Percentiles rank a stretch among this genome's conserved stretches.
Conservation (phyloP, 495 filamentous ascomycete genomes). For the Aspergillus bertholletiae region DNA sequence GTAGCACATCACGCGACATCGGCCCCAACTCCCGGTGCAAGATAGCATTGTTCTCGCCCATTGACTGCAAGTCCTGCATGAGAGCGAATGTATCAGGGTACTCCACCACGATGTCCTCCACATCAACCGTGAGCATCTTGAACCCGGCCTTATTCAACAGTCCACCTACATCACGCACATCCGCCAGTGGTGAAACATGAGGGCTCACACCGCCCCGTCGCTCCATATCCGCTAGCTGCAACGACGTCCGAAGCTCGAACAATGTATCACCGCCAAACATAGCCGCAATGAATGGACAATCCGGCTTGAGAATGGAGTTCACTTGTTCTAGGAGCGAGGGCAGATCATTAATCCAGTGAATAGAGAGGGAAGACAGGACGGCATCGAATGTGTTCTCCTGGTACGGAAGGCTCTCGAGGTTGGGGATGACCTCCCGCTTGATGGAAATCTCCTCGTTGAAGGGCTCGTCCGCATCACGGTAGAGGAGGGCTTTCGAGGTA, state of each 20-base stretch:
- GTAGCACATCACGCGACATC: slow-evolving; percentile 75
- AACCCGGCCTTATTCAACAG: slow-evolving; percentile 85
- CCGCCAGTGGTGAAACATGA: slow-evolving; percentile 83
- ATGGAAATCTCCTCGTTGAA: slow-evolving; percentile 73
- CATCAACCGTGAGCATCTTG: slow-evolving; percentile 92
- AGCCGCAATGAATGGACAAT: slow-evolving; percentile 86
- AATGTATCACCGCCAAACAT: slow-evolving; percentile 96
- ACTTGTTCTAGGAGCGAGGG: slow-evolving; percentile 78
- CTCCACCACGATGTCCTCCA: slow-evolving; percentile 94
- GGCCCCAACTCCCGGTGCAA: slow-evolving; percentile 72
- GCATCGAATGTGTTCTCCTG: slow-evolving; percentile 77
- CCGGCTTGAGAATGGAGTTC: slow-evolving; percentile 80
- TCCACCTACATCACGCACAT: slow-evolving; percentile 88
- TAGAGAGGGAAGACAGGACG: slow-evolving; percentile 76
- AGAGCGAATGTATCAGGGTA: slow-evolving; percentile 90
- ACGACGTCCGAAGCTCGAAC: slow-evolving; percentile 87
- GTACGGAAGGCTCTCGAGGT: slow-evolving; percentile 74
- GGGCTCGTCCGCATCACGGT: slow-evolving; percentile 72
- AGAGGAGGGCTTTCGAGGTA: slow-evolving; percentile 69
- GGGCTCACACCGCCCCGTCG: slow-evolving; percentile 82
- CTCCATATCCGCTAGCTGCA: slow-evolving; percentile 91
- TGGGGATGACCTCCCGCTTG: slow-evolving; percentile 63
- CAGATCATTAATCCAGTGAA: slow-evolving; percentile 98
- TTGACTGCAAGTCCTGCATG: slow-evolving; percentile 89
- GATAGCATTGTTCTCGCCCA: slow-evolving; percentile 90